Base-by-base conservation (phyloP, 805 yeast genomes). In the Candida quercuum region DNA sequence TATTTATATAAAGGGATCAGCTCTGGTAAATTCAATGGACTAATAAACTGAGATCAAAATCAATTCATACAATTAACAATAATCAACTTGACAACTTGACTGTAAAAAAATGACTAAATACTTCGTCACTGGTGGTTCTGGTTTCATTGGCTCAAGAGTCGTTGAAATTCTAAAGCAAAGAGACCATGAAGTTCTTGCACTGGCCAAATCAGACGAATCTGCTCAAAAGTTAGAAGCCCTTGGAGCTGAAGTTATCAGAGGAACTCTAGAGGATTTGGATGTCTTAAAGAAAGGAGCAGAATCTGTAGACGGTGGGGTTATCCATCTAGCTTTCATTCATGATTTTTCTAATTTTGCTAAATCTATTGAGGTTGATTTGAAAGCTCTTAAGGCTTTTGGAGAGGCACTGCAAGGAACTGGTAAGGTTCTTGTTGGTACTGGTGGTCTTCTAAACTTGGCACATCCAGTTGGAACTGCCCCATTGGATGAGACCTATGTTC, bases 91-190 rank as follows among this genome's bases (percentile, higher is more conserved):
- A n/a, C n/a, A n/a, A n/a, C n/a, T n/a, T n/a, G n/a, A n/a, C n/a
- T n/a, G n/a, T n/a, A n/a, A 33, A 33, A 35, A 20, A 34, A 48
- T 43, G 38, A 52, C 53, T 54, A 60, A 53, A 37, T 49, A 52
- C 14, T 61, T 63, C 45, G 51, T 64, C 25, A 61, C 68, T 15
- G 67, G 69, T 24, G 67, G 51, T 17, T 43, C 64, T 5, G 67
- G 69, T 0, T 61, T 51, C 37, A 45, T 63, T 28, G 69, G 69
- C 1, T 25, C 51, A 0, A 37, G 38, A 2, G 48, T 57, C 14
- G 40, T 51, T 18, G 32, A 49, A 18, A 52, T 45, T 17, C 39
- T 63, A 10, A 23, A 53, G 11, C 30, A 38, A 3, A 30, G 42
- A 5, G 63, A 61, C 4, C 56, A 61, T 33, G 31, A 42, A 13